These are phyloP conservation scores for Calcarisporium arbuscula DNA, from an alignment of 2,329 filamentous ascomycete genomes.

Conservation along the genomic window DNA sequence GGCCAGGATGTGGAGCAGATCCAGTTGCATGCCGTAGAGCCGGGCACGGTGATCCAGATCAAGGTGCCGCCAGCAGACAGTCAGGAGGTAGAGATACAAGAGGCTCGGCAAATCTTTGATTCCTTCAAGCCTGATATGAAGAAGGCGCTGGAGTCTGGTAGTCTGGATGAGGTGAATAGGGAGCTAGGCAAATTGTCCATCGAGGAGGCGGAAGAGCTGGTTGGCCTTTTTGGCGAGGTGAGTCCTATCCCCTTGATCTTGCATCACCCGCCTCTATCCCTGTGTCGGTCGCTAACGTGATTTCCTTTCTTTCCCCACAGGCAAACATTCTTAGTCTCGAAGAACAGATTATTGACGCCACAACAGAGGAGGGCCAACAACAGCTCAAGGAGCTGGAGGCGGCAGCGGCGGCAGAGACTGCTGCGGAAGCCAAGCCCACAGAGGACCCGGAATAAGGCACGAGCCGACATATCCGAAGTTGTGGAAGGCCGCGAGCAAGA, in stretches of 20 bases:
- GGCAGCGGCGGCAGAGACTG: conserved; percentile 23
- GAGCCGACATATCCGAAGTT: too few species aligned
- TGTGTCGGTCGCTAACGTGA: too few species aligned
- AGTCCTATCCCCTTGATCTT: conserved; percentile 18
- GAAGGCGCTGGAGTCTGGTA: conserved; percentile 80
- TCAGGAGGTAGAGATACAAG: conserved; percentile 56
- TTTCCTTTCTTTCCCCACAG: too few species aligned
- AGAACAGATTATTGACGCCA: conserved; percentile 91
- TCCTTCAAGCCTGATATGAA: conserved; percentile 75
- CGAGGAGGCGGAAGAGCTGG: conserved; percentile 78
- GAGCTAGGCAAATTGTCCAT: conserved; percentile 82
- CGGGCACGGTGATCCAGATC: conserved; percentile 87
- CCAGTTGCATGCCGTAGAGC: conserved; percentile 92
- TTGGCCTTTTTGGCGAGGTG: conserved; percentile 70
- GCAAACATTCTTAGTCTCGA: conserved; percentile 87
- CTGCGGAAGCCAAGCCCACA: conserved; percentile 13
- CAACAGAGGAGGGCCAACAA: conserved; percentile 76
- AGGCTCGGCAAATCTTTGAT: conserved; percentile 72
- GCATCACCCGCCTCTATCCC: too few species aligned
- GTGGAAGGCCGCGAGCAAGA: too few species aligned
- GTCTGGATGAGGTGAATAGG: conserved; percentile 55
- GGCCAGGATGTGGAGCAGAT: conserved; percentile 96
- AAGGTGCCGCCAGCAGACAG: conserved; percentile 65
- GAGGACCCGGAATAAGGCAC: conserved; percentile 33
- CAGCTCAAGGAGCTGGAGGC: conserved; percentile 70